Conservation (phyloP, 2,329 filamentous ascomycete species). For the Aspergillus sojae region DNA sequence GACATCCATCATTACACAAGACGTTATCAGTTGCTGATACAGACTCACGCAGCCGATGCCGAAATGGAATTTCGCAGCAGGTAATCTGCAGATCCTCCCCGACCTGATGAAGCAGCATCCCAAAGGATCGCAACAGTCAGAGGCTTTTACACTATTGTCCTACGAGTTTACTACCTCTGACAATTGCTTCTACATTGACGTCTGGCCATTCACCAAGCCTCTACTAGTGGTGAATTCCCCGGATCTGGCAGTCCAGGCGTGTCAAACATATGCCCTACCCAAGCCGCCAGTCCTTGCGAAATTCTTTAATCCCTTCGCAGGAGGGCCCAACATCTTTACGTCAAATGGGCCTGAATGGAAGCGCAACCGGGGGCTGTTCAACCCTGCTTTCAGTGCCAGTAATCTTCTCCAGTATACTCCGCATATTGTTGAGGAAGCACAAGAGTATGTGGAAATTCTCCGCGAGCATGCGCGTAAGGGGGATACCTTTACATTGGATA, state of each 20-base stretch:
- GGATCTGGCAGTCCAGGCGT: background rate
- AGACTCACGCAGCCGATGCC: background rate
- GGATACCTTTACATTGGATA: background rate
- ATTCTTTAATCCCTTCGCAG: background rate
- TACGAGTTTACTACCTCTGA: background rate
- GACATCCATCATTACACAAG: no score
- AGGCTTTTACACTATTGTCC: rapidly evolving
- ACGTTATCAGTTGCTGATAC: no score
- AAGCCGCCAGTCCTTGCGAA: background rate
- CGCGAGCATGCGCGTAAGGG: background rate
- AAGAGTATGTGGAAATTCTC: background rate
- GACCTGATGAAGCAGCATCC: background rate
- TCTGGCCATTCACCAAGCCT: background rate
- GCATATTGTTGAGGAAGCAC: background rate
- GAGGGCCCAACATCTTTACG: background rate
- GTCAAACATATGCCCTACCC: background rate
- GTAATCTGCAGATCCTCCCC: background rate
- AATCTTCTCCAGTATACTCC: background rate
- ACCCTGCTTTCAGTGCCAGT: background rate
- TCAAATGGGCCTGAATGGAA: background rate
- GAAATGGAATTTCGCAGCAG: background rate
- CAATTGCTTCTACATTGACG: background rate
- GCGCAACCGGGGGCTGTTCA: background rate
- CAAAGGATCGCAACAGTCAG: background rate
- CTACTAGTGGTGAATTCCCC: background rate